A percentile compares a stretch with the other conserved stretches of the same genome.
phyloP scores from a whole-genome alignment of 176 grass and related monocot genomes.

The Carex parvula region DNA sequence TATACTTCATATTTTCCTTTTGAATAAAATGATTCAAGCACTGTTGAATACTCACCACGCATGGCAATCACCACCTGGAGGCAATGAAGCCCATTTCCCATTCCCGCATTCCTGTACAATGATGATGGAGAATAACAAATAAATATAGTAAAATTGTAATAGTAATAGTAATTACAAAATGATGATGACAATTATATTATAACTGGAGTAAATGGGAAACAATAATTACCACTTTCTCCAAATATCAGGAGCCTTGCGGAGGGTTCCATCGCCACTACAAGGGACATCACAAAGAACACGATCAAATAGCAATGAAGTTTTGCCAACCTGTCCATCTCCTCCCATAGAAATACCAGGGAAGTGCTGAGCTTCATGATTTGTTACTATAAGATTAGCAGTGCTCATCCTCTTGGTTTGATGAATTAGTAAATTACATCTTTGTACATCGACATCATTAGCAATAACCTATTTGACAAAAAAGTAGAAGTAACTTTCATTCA shows the following conservation, averaged over 20 bases:
- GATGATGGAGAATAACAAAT: conserved; percentile 10
- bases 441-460: conserved; percentile 96
- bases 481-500: conserved; percentile 5
- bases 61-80: conserved; percentile 94
- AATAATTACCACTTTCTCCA: conserved; percentile 91
- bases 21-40: conserved; percentile 23
- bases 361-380: conserved; percentile 97
- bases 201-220: neutral
- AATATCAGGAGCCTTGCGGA: conserved; percentile 95
- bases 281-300: conserved; percentile 94
- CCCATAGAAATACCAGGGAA: conserved; percentile 65
- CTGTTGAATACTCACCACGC: conserved; percentile 55
- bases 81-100: conserved; percentile 92
- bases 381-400: conserved; percentile 93
- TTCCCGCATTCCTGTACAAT: conserved; percentile 82
- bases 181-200: neutral
- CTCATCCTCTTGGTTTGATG: conserved; percentile 99
- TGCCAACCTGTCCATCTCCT: conserved; percentile 25
- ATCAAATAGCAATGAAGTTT: conserved; percentile 57
- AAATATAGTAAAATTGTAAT: conserved; percentile 15
- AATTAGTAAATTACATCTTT: conserved; percentile 98
- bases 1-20: neutral
- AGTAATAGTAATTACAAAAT: neutral
- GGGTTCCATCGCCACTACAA: conserved; percentile 97
- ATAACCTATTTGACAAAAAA: conserved; percentile 49